Evolutionary conservation across 805 yeast species (phyloP).

Genomic region (Wickerhamiella domercqiae): DNA sequence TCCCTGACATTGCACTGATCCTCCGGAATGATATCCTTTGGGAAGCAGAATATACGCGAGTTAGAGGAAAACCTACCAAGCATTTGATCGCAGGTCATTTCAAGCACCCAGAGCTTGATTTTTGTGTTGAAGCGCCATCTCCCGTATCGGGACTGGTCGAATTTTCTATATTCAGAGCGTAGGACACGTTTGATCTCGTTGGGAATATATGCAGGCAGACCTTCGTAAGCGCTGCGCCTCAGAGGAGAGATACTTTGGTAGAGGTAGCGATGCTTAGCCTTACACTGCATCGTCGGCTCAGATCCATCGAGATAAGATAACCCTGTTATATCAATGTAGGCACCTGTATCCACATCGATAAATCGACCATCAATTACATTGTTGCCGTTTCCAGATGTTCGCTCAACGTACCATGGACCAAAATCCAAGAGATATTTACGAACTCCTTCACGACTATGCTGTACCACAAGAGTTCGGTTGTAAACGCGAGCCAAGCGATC

Average conservation of each 20-base stretch:
- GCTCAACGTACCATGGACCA: constrained; percentile 34
- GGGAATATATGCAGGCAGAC: constrained; percentile 35
- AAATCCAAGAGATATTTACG: constrained; percentile 35
- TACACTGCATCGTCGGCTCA: constrained; percentile 29
- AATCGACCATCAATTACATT: constrained; percentile 42
- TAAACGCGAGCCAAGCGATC: constrained; percentile 32
- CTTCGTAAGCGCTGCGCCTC: constrained; percentile 42
- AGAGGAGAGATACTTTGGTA: constrained; percentile 39
- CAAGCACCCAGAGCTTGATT: constrained; percentile 13
- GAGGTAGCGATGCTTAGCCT: constrained; percentile 40
- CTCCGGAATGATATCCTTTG: constrained; percentile 1
- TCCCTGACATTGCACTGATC: constrained; percentile 1
- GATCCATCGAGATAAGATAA: constrained; percentile 20
- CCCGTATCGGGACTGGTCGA: constrained; percentile 14
- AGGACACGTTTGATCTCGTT: constrained; percentile 24
- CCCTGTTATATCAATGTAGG: constrained; percentile 45
- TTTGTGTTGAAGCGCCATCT: constrained; percentile 10
- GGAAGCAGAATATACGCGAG: constrained; percentile 8
- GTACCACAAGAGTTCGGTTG: constrained; percentile 33
- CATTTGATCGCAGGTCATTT: constrained; percentile 5
- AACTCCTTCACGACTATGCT: constrained; percentile 32
- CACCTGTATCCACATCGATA: constrained; percentile 45
- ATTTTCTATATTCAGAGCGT: constrained; percentile 25
- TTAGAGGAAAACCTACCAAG: background rate
- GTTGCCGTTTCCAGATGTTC: constrained; percentile 33